Base-by-base conservation (phyloP, 331 rosid genomes). In the Prunus yedoensis region DNA sequence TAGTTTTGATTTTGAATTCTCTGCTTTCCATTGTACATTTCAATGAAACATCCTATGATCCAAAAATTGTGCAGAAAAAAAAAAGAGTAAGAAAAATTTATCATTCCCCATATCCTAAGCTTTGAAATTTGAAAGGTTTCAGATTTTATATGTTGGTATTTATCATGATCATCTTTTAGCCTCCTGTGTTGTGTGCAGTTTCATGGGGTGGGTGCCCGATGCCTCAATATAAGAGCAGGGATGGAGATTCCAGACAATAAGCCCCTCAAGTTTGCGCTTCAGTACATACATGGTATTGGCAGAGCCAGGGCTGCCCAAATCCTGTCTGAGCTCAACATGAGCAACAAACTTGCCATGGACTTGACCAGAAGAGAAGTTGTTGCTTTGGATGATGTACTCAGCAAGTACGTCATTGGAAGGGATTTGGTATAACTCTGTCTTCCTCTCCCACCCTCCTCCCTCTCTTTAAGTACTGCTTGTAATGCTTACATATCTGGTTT, bases 241-340 rank as follows among this genome's bases (percentile, higher is more conserved):
- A 71, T 89, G 63, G 94, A 91, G 77, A 91, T 91, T 73, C 97
- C 94, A 27, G 97, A 89, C 77, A 68, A 78, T 65, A 89, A 91
- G 84, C 78, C 87, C 56, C 92, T 89, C 5, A 73, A 80, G 81
- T 85, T 51, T 69, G 92, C 94, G 49, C 92, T 89, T 45, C 97
- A 83, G 78, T 84, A 81, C 74, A 73, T 91, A 70, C 88, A 89
- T 46, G 97, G 97, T 41, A 79, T 91, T 75, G 94, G 97, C 43
- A 87, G 84, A 47, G 35, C 87, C 51, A 87, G 88, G 66, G 90
- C 98, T 53, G 85, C 83, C 25, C 91, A 87, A 78, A 87, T 93
- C 73, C 80, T 93, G 27, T 65, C 85, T 5, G 90, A 89, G 81
- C 95, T 93, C 63, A 84, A 88, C 58, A 81, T 91, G 66, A 89